These are phyloP conservation scores for Boletus rufocinnamomeus DNA, from an alignment of 768 basidiomycete genomes.

Conservation along the genomic window DNA sequence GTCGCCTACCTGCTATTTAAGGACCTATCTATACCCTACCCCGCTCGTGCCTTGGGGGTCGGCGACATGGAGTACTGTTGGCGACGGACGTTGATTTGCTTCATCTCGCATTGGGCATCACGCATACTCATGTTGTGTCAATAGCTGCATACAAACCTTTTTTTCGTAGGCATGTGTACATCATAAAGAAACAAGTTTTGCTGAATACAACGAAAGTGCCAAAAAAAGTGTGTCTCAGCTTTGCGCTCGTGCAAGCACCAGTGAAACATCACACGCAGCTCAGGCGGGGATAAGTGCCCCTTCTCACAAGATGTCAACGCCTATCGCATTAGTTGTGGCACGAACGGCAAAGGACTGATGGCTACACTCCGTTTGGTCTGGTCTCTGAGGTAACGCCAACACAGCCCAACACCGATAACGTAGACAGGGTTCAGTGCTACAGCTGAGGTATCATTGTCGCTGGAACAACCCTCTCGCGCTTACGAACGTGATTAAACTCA, in stretches of 20 bases:
- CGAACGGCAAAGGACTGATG: neutral
- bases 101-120: constrained; percentile 32
- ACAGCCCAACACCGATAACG: constrained; percentile 24
- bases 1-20: constrained; percentile 31
- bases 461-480: constrained; percentile 5
- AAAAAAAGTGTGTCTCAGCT: neutral
- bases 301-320: constrained; percentile 13
- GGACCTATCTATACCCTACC: constrained; percentile 37
- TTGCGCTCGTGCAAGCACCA: neutral
- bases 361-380: constrained; percentile 2
- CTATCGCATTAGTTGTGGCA: neutral
- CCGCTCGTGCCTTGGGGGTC: constrained; percentile 17
- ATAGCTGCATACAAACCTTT: constrained; percentile 36
- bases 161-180: constrained; percentile 39
- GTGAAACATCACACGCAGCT: constrained; percentile 11
- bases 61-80: constrained; percentile 28
- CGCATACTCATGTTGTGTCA: constrained; percentile 41
- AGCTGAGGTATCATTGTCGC: constrained; percentile 14
- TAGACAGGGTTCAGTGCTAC: constrained; percentile 4
- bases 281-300: constrained; percentile 1
- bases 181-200: constrained; percentile 32
- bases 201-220: constrained; percentile 24
- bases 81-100: constrained; percentile 26
- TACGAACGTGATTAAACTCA: neutral
- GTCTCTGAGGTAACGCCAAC: constrained; percentile 10